Evolutionary conservation across 371 early-diverging fungal genomes (phyloP), one percentile per base, ranked within the genome.

Genomic region (Mucor mucedo): DNA sequence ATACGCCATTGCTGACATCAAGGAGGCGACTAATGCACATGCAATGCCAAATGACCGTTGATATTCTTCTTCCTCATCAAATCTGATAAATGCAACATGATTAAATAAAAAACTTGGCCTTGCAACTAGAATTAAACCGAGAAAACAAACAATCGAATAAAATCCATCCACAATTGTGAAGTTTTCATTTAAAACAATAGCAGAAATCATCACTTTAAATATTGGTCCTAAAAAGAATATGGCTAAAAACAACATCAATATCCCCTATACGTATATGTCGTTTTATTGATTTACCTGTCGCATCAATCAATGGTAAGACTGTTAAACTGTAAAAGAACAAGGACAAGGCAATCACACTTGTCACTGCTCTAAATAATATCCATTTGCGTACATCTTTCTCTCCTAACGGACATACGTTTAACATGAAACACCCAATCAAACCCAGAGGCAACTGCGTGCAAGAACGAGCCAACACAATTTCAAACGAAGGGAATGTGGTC

Each of bases 201-300:
- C 68, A 2, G 87, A 92, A 38, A 91, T 62, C 27, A 93, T 65
- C 1, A 88, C 85, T 10, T 91, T 92, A 57, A 94, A 89, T 8
- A 85, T 82, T 2, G 94, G 93, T 9, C 86, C 85, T 13, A 89
- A 76, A 66, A 91, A 93, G 68, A 93, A 93, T 4, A 93, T 66
- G 10, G 87, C 80, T 80, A 54, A 38, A 35, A n/a, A 21, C 21
- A 21, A 21, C 21, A 21, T 21, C 21, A 21, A 16, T 44, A 38
- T 38, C 7, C n/a, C 0, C 14, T 32, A 27, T 39, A 14, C 32
- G 16, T 41, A 38, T 16, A 4, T 38, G 5, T 16, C 41, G 32
- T 52, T 50, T 42, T 1, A 21, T 21, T 21, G 21, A 21, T 21
- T 21, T 72, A 79, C 79, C 90, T 14, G 89, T 92, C 29, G 91